Conservation (phyloP, 768 basidiomycete species). For the Strobilomyces dryophilus region DNA sequence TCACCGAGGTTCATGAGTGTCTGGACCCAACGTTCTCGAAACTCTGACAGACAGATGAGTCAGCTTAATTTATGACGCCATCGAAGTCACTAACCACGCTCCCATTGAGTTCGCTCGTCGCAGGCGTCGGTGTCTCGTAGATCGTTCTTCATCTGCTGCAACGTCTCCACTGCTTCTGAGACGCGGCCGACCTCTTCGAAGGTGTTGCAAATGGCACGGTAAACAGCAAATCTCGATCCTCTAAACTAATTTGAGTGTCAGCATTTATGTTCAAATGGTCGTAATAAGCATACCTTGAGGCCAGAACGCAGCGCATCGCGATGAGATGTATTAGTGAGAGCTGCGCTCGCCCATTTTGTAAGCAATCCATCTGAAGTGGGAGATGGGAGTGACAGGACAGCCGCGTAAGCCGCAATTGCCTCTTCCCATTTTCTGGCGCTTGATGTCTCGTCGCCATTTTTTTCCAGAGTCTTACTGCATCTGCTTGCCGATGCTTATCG, state of each 20-base stretch:
- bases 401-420: background rate
- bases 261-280: background rate
- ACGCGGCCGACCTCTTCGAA: too few species aligned
- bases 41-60: background rate
- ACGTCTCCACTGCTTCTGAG: too few species aligned
- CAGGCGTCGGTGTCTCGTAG: background rate
- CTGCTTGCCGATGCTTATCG: background rate
- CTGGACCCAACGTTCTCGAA: background rate
- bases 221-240: too few species aligned
- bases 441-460: background rate
- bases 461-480: background rate
- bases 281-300: too few species aligned
- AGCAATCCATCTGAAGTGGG: background rate
- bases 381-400: background rate
- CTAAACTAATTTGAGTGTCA: background rate
- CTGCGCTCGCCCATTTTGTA: background rate
- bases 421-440: background rate
- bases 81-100: background rate
- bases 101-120: background rate
- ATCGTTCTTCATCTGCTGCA: background rate
- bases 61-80: background rate
- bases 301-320: background rate
- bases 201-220: too few species aligned
- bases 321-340: background rate
- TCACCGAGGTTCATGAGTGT: background rate